Evolutionary conservation across 1,284 basidiomycete genomes (phyloP), one percentile per base, ranked within the genome.

Genomic region (Sporisorium exsertum): DNA sequence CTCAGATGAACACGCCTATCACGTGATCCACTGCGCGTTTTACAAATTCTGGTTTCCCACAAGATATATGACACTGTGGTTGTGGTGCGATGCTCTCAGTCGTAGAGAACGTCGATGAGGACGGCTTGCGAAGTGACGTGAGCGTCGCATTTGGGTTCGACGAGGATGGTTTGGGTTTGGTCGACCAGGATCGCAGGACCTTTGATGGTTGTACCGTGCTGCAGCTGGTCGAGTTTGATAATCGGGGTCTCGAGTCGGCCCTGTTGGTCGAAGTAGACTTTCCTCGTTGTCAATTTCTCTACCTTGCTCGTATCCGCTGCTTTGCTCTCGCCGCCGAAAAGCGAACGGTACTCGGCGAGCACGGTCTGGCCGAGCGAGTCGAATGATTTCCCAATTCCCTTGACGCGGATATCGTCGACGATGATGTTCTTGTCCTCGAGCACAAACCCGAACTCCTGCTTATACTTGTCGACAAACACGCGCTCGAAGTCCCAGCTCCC

Each of bases 171-270:
- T 87, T 96, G 94, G 16, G 94, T 97, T 80, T 93, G 88, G 85
- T 97, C 94, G 76, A 97, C 92, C 69, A 96, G 91, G 89, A 95
- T 91, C 24, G 93, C 93, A 2, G 95, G 94, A 0, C 94, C 94
- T 33, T 88, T 83, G 33, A 97, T 88, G 29, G 88, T 87, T 65
- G 93, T 91, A 4, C 95, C 95, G 5, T 90, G 86, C 0, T 87
- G 86, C 58, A 97, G 85, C 13, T 88, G 87, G 47, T 90, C 90
- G 64, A 97, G 87, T 77, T 91, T 84, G 84, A 89, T 94, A 22
- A 97, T 91, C 0, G 94, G 93, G 0, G 93, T 94, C 58, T 93
- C 89, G 45, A 93, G 89, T 26, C 94, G 88, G 0, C 93, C 93
- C 2, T 91, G 78, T 37, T 87, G 88, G 80, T 93, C 92, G 83